A percentile compares a stretch with the other conserved stretches of the same genome.
Evolutionary conservation across 108 stramenopile species (phyloP).

Genomic region (Conticribra guillardii): DNA sequence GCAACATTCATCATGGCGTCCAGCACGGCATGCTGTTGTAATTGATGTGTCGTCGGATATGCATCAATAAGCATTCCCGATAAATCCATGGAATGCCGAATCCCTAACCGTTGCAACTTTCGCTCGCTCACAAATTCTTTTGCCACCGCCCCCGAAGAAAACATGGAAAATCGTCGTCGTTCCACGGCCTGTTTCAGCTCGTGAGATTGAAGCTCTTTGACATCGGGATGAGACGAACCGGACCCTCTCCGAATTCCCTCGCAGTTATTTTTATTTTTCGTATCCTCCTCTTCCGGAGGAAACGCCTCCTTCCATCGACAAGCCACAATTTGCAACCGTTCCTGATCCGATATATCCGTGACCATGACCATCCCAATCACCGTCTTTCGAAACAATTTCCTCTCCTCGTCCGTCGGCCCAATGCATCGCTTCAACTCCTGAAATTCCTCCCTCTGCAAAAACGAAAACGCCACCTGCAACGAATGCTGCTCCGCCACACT

Average conservation of each 20-base stretch:
- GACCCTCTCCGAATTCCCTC: not conserved
- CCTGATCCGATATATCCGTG: constrained; percentile 67
- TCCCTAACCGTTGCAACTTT: constrained; percentile 22
- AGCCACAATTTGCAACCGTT: constrained; percentile 41
- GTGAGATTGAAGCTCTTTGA: constrained; percentile 11
- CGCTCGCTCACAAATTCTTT: constrained; percentile 25
- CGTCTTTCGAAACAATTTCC: constrained; percentile 54
- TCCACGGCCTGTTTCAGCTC: constrained; percentile 25
- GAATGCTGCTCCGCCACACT: constrained; percentile 68
- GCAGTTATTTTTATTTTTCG: not conserved
- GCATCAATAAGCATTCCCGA: constrained; percentile 44
- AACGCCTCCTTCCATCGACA: constrained; percentile 48
- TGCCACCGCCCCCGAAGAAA: constrained; percentile 18
- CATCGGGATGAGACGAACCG: too few relatives aligned
- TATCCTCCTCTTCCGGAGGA: constrained; percentile 11
- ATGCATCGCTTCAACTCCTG: constrained; percentile 54
- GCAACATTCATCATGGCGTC: constrained; percentile 62
- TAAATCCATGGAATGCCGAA: constrained; percentile 40
- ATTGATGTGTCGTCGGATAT: constrained; percentile 21
- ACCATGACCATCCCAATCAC: constrained; percentile 61
- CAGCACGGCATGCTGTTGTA: constrained; percentile 48
- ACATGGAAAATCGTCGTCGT: constrained; percentile 30
- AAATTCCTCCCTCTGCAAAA: constrained; percentile 51
- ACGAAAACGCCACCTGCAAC: constrained; percentile 59
- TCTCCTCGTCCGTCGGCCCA: constrained; percentile 43